phyloP scores from a whole-genome alignment of 2,329 filamentous ascomycete genomes.

The Penicillium nordicum region DNA sequence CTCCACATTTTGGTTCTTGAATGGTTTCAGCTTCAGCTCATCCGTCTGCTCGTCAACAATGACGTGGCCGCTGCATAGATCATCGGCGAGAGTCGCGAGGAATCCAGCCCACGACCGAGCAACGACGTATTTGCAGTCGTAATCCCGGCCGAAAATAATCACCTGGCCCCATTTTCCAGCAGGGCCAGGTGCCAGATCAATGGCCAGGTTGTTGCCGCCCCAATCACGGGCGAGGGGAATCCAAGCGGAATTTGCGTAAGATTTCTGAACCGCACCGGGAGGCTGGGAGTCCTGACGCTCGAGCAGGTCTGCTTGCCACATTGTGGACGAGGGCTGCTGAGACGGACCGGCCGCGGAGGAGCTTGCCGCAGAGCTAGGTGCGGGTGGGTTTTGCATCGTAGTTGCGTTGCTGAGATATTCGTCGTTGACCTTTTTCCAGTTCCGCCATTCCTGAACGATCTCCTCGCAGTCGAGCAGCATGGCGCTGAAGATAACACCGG shows the following conservation, averaged over 20 bases:
- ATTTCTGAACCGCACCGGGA: conserved; percentile 79
- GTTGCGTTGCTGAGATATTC: conserved; percentile 69
- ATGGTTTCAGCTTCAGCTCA: conserved; percentile 89
- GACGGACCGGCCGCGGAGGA: conserved; percentile 61
- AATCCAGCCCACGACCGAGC: conserved; percentile 89
- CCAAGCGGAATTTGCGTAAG: conserved; percentile 91
- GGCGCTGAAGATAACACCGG: conserved; percentile 85
- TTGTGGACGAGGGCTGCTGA: conserved; percentile 53
- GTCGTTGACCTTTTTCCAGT: conserved; percentile 90
- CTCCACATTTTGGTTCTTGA: conserved; percentile 84
- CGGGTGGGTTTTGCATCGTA: conserved; percentile 54
- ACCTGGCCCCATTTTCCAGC: conserved; percentile 92
- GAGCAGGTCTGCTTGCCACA: conserved; percentile 83
- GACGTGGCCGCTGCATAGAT: conserved; percentile 84
- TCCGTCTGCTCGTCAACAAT: conserved; percentile 87
- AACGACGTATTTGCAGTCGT: conserved; percentile 97
- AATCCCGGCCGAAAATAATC: conserved; percentile 94
- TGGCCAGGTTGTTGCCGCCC: conserved; percentile 95
- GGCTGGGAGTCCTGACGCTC: conserved; percentile 85
- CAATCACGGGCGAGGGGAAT: conserved; percentile 95
- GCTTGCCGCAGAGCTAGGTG: conserved; percentile 64
- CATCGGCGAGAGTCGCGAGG: conserved; percentile 81
- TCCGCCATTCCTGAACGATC: conserved; percentile 95
- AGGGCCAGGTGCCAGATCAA: conserved; percentile 88
- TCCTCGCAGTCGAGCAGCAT: conserved; percentile 99